phyloP scores from a whole-genome alignment of 139 green algal species.

The Tetradesmus lagerheimii region DNA sequence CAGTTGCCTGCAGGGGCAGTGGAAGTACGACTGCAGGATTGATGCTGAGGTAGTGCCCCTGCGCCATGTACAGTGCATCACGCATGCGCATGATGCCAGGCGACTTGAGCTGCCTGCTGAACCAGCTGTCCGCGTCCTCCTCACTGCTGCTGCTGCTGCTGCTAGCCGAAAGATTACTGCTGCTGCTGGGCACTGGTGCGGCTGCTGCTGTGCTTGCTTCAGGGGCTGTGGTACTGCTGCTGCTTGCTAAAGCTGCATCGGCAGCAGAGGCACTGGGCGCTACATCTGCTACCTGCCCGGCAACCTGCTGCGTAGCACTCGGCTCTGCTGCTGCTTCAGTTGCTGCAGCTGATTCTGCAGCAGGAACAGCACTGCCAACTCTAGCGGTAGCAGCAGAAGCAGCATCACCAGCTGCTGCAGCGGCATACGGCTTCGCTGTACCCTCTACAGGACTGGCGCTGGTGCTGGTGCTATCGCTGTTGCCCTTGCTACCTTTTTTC shows the following conservation, averaged over 20 bases:
- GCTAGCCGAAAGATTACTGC: neutral
- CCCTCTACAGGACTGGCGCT: neutral
- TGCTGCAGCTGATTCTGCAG: neutral
- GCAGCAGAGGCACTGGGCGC: neutral
- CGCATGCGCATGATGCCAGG: neutral
- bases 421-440: neutral
- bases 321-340: neutral
- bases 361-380: neutral
- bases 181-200: neutral
- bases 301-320: neutral
- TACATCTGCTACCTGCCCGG: neutral
- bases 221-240: neutral
- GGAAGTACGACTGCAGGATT: constrained; percentile 23
- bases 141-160: neutral
- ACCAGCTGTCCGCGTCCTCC: neutral
- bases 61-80: constrained; percentile 28
- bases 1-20: neutral
- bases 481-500: neutral
- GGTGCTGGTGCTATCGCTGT: neutral
- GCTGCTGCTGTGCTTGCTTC: neutral
- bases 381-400: neutral
- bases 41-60: constrained; percentile 30
- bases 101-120: neutral
- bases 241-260: neutral
- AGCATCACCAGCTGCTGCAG: neutral